These are phyloP conservation scores for Fraxinus latifolia DNA, from an alignment of 305 asterid genomes.

Conservation along the genomic window DNA sequence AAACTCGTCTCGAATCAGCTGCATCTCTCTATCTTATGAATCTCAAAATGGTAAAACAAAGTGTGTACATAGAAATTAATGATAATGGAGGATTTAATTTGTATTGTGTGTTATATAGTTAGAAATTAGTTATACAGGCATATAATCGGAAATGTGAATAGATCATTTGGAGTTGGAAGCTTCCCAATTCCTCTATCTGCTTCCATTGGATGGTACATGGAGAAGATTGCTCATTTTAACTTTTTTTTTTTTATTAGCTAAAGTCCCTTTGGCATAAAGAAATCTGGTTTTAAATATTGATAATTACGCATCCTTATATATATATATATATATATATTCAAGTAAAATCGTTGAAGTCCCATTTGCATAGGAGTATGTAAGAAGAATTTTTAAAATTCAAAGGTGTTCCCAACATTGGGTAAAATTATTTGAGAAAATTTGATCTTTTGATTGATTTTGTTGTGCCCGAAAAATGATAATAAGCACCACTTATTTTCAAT, in stretches of 20 bases:
- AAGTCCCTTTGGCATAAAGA: too few relatives aligned
- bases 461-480: background rate
- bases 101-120: background rate
- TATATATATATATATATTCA: too few relatives aligned
- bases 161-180: background rate
- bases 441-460: too few relatives aligned
- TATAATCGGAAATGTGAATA: background rate
- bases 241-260: too few relatives aligned
- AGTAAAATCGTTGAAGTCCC: background rate
- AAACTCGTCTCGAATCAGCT: background rate
- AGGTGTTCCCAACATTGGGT: background rate
- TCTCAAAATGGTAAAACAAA: background rate
- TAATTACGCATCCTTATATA: too few relatives aligned
- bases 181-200: background rate
- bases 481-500: background rate
- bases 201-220: background rate
- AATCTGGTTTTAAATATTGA: too few relatives aligned
- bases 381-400: background rate
- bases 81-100: background rate
- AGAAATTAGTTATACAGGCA: background rate
- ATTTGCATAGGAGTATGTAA: background rate
- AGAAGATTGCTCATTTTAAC: background rate
- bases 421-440: too few relatives aligned
- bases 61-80: background rate
- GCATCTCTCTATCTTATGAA: background rate